phyloP scores from a whole-genome alignment of 352 stramenopile species.

The Phytophthora boehmeriae region DNA sequence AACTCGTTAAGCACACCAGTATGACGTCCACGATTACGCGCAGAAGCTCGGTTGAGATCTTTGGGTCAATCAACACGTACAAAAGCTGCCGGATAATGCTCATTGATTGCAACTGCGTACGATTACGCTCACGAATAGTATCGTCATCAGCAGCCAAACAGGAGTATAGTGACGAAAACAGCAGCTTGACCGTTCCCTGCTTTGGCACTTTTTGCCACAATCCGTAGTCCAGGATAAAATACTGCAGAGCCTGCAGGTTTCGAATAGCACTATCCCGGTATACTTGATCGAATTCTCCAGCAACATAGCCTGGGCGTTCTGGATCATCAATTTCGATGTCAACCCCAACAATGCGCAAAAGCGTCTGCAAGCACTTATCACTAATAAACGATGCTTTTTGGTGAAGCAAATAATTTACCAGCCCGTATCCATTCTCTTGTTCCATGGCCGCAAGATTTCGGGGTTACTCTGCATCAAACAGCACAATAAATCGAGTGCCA shows the following conservation, averaged over 20 bases:
- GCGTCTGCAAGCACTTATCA: slow-evolving; percentile 32
- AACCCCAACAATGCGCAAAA: slow-evolving; percentile 67
- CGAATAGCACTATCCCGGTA: slow-evolving; percentile 54
- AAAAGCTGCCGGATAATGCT: slow-evolving; percentile 69
- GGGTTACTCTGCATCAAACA: slow-evolving; percentile 38
- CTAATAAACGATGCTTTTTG: slow-evolving; percentile 56
- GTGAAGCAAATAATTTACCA: slow-evolving; percentile 73
- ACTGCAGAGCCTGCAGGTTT: slow-evolving; percentile 68
- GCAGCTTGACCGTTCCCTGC: slow-evolving; percentile 40
- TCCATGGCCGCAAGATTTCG: slow-evolving; percentile 67
- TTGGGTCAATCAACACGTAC: slow-evolving; percentile 71
- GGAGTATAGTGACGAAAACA: slow-evolving; percentile 74
- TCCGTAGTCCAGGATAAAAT: slow-evolving; percentile 77
- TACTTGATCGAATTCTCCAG: background rate
- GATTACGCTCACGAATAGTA: slow-evolving; percentile 57
- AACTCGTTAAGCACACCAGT: slow-evolving; percentile 66
- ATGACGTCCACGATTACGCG: slow-evolving; percentile 71
- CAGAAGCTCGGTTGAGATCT: slow-evolving; percentile 51
- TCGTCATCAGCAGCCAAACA: slow-evolving; percentile 55
- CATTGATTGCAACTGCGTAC: slow-evolving; percentile 62
- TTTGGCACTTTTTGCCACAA: slow-evolving; percentile 59
- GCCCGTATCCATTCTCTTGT: slow-evolving; percentile 71
- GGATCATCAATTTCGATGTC: slow-evolving; percentile 33
- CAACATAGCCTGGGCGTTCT: slow-evolving; percentile 1
- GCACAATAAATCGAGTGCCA: slow-evolving; percentile 48